Base-by-base conservation (phyloP, 768 basidiomycete genomes). In the Naematelia aurantialba region DNA sequence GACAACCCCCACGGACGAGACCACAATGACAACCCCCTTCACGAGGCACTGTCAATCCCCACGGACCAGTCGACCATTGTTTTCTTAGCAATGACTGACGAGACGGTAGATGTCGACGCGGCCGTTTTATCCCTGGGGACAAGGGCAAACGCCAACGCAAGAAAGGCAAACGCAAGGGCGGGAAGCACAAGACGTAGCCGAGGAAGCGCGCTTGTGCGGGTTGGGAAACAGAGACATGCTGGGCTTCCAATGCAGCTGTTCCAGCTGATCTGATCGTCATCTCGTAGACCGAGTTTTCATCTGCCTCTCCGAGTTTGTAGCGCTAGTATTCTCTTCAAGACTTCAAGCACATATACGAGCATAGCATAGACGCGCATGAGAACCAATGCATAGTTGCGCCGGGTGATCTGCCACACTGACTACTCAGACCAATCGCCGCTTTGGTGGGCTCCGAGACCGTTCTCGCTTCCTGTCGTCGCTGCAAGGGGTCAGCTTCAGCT, bases 181-280 rank as follows among this genome's bases (percentile, higher is more conserved):
- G 3, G 77, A 80, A 27, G 63, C 79, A 0, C 83, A 83, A 17
- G 75, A 75, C 2, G 80, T 79, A 61, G 79, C 80, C 3, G 87
- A 88, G 30, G 70, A 66, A 44, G 60, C 71, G 56, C 87, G 87
- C 61, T 84, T 84, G 63, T 96, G 91, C 75, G 84, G 86, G 12
- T 78, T 91, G 53, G 91, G 91, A 5, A 85, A 85, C 45, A 84
- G 79, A 74, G 82, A 78, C 62, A 81, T 91, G 83, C 78, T 93
- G 31, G 91, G 91, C 1, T 92, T 93, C 79, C 91, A 93, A 75
- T 96, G 91, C 75, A 91, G 89, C 65, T 93, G 91, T 72, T 92
- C 90, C 21, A 91, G 89, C 58, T 73, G 57, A 61, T 27, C 30
- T 39, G 19, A 47, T 25, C 47, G 48, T 26, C 5, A n/a, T 14